phyloP scores from a whole-genome alignment of 495 filamentous ascomycete species.

The Mytilinidion resinicola region DNA sequence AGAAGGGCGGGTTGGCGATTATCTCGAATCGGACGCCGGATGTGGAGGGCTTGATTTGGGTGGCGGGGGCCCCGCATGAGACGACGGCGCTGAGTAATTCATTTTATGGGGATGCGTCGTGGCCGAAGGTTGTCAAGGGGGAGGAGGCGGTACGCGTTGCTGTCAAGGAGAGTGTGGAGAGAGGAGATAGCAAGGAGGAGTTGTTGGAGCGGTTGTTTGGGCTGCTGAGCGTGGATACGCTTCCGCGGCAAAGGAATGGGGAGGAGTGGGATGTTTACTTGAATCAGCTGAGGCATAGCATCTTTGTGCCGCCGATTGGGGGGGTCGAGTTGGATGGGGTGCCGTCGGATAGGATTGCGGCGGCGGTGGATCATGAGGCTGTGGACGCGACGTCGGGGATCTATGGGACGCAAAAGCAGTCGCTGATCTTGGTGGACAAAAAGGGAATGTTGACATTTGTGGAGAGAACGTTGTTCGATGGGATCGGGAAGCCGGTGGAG shows the following conservation, averaged over 20 bases:
- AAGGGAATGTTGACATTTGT: slow-evolving; percentile 71
- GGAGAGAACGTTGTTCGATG: slow-evolving; percentile 78
- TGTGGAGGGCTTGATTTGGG: slow-evolving; percentile 59
- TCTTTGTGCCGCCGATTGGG: slow-evolving; percentile 77
- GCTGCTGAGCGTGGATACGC: slow-evolving; percentile 63
- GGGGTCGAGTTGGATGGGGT: slow-evolving; percentile 42
- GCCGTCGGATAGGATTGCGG: slow-evolving; percentile 48
- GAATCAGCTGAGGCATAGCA: slow-evolving; percentile 62
- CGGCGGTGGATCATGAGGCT: slow-evolving; percentile 33
- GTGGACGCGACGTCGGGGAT: slow-evolving; percentile 46
- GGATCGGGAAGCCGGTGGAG: slow-evolving; percentile 53
- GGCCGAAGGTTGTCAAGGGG: slow-evolving; percentile 72
- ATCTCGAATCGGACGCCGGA: slow-evolving; percentile 79
- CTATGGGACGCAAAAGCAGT: slow-evolving; percentile 95
- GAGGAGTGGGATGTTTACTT: slow-evolving; percentile 65
- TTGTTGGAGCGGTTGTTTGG: slow-evolving; percentile 65
- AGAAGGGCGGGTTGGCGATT: slow-evolving; percentile 56
- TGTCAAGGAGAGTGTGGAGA: slow-evolving; percentile 43
- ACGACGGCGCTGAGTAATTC: slow-evolving; percentile 84
- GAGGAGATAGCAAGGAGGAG: slow-evolving; percentile 49
- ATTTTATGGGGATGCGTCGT: slow-evolving; percentile 61
- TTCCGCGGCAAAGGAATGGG: slow-evolving; percentile 54
- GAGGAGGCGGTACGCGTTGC: slow-evolving; percentile 43
- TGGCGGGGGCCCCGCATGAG: slow-evolving; percentile 55
- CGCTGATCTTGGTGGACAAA: slow-evolving; percentile 69